Conservation (phyloP, 1,139 yeast genomes). For the Groenewaldozyma auringiensis region DNA sequence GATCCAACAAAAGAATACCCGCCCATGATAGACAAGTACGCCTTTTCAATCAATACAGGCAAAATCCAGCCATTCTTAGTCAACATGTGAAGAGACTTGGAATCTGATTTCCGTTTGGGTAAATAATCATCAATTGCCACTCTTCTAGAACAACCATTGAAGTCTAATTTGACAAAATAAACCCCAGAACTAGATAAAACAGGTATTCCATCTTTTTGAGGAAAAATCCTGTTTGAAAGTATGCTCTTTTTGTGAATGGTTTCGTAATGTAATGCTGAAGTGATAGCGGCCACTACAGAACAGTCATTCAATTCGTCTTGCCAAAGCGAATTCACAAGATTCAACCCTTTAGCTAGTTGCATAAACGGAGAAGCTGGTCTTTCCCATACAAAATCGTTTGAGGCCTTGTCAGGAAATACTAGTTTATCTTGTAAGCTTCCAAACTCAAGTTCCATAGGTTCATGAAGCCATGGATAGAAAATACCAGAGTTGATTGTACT, state of each 20-base stretch:
- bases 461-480: conserved; percentile 25
- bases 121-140: conserved; percentile 46
- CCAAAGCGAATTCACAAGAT: conserved; percentile 16
- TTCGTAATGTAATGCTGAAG: conserved; percentile 35
- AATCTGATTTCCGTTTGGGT: conserved; percentile 23
- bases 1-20: conserved; percentile 69
- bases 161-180: conserved; percentile 38
- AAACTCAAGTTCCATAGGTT: conserved; percentile 12
- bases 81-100: conserved; percentile 10
- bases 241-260: conserved; percentile 16
- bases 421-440: neutral
- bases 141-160: conserved; percentile 55
- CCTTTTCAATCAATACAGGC: conserved; percentile 76
- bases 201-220: conserved; percentile 20
- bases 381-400: conserved; percentile 5
- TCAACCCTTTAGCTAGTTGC: conserved; percentile 21
- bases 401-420: conserved; percentile 3
- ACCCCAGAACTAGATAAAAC: conserved; percentile 24
- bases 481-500: conserved; percentile 16
- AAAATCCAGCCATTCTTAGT: conserved; percentile 31
- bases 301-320: conserved; percentile 65
- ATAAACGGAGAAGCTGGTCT: conserved; percentile 18
- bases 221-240: conserved; percentile 19
- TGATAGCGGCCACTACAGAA: conserved; percentile 62
- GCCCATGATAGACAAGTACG: conserved; percentile 57